Evolutionary conservation across 345 rosid genomes (phyloP), one percentile per base, ranked within the genome.

Genomic region (Linum lewisii): DNA sequence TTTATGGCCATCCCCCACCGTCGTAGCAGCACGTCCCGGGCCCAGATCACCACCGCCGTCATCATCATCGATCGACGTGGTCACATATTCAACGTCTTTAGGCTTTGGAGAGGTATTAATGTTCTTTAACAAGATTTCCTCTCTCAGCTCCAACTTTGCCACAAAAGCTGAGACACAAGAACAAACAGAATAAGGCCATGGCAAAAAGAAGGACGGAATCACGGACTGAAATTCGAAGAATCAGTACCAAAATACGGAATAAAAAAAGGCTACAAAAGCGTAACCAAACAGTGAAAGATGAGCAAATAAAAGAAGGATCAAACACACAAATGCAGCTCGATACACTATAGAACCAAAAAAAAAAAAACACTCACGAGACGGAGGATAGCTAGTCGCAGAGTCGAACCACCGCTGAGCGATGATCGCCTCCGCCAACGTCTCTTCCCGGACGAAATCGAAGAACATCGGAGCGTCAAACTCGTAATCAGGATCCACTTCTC

Each of bases 381-480:
- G 87, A 63, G 99, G 89, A 63, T 78, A 84, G 18, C 76, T 84
- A 57, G 65, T 71, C 24, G 95, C 93, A n/a, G 75, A 23, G n/a
- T 78, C 70, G 67, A 94, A 87, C 99, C 99, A 94, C 52, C 68
- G 69, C 72, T 94, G 89, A 1, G 88, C 81, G 23, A 37, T 72
- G 51, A 73, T 66, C 47, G 90, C 90, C 84, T 87, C 97, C 21
- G 21, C 66, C 0, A 24, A 26, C 19, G 75, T 75, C 72, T 94
- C 99, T 37, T 77, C 86, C 5, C 82, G 79, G 5, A 82, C 69
- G 77, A 94, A 87, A 70, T 94, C 97, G 58, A 69, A 87, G 86
- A 77, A 84, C 60, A 72, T 71, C 59, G 89, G 68, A 24, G 99
- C 99, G 34, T 90, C 96, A 52, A 84, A 94, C 86, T 94, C 99